Evolutionary conservation across 208 protist genomes (phyloP).

Genomic region (Tritrichomonas musculus): DNA sequence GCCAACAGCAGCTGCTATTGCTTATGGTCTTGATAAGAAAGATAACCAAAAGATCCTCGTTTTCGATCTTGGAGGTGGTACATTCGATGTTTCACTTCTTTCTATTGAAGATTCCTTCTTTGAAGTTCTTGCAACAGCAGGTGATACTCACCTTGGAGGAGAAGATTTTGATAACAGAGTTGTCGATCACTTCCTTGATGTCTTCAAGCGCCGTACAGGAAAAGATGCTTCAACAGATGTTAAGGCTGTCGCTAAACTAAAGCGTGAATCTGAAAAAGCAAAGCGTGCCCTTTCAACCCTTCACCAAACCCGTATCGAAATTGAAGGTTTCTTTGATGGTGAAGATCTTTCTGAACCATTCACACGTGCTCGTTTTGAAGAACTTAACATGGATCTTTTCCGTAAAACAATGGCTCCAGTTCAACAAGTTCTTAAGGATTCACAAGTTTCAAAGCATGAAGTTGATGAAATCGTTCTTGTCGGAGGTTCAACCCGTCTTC

Average conservation of each 20-base stretch:
- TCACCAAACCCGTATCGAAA: slow-evolving; percentile 70
- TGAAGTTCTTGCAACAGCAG: slow-evolving; percentile 89
- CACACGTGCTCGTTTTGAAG: slow-evolving; percentile 92
- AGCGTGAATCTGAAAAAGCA: slow-evolving; percentile 69
- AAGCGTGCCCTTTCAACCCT: slow-evolving; percentile 72
- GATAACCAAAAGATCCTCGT: slow-evolving; percentile 46
- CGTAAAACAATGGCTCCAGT: slow-evolving; percentile 82
- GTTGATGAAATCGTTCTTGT: slow-evolving; percentile 80
- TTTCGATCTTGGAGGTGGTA: too few relatives aligned
- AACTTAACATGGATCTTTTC: too few relatives aligned
- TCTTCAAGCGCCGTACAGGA: slow-evolving; percentile 81
- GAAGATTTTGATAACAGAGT: too few relatives aligned
- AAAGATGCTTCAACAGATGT: slow-evolving; percentile 63
- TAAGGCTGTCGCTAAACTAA: slow-evolving; percentile 61
- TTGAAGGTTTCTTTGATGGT: slow-evolving; percentile 87
- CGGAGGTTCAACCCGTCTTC: slow-evolving; percentile 80
- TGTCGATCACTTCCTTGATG: slow-evolving; percentile 86
- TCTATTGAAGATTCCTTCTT: slow-evolving; percentile 80
- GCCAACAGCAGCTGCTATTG: slow-evolving; percentile 96
- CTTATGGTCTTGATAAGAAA: slow-evolving; percentile 87
- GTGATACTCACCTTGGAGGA: slow-evolving; percentile 98
- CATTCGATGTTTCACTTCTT: too few relatives aligned
- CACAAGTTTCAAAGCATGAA: slow-evolving; percentile 68
- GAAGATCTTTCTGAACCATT: slow-evolving; percentile 84
- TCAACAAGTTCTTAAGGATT: slow-evolving; percentile 77